Evolutionary conservation across 768 basidiomycete species (phyloP), one percentile per base, ranked within the genome.

Genomic region (Favolaschia claudopus): DNA sequence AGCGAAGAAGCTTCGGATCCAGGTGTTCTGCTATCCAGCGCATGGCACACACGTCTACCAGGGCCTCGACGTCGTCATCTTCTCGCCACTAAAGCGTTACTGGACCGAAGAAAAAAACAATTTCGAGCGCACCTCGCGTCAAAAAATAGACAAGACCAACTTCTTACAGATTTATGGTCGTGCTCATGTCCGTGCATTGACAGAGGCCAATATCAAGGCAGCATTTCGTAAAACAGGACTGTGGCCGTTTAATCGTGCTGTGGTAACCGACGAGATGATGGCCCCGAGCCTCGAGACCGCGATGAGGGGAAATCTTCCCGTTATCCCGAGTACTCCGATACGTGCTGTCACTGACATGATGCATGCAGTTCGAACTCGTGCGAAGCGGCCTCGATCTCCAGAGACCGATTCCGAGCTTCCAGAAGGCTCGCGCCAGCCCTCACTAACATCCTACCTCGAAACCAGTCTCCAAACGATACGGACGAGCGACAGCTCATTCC

Each of bases 21-120:
- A 55, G 7, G 59, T 81, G 7, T 60, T 82, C 0, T 77, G 75
- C 47, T 82, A 80, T 64, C 80, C 77, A 3, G 65, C 79, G n/a
- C 78, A 81, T 55, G 56, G 66, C 0, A 80, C 76, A 0, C 79
- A 81, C 51, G 36, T 74, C 8, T 77, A 74, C 39, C 77, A 79
- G 51, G 75, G 73, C 1, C 71, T 77, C 27, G 76, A 79, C 60
- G 67, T 77, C 17, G 73, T 71, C 5, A 53, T 74, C n/a, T 79
- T 79, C 44, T 31, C 47, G 2, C 29, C 60, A 4, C 43, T 79
- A 12, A 80, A 79, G 50, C 29, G 28, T 1, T 39, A 12, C 15
- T 74, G 67, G 67, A 63, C 45, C 1, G 27, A 74, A n/a, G 69
- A 71, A 36, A 33, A 28, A 17, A 14, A 15, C 25, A 12, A 40